phyloP scores from a whole-genome alignment of 306 rosid species.

The Cucurbita pepo region DNA sequence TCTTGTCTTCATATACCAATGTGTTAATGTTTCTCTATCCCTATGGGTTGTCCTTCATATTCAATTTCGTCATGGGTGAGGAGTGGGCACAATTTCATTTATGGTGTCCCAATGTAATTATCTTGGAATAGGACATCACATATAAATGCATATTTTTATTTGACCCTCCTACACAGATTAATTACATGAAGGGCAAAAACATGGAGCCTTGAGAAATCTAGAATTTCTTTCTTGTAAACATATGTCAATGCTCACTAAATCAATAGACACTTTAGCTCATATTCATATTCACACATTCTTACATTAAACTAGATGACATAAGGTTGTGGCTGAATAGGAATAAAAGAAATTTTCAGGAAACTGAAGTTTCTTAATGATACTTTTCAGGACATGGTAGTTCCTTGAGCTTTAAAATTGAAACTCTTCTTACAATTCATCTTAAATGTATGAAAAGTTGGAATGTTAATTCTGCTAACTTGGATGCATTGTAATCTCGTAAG shows the following conservation, averaged over 20 bases:
- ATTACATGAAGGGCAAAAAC: conserved; percentile 33
- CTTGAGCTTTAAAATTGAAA: neutral
- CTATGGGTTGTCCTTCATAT: neutral
- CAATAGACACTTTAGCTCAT: neutral
- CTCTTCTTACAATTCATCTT: neutral
- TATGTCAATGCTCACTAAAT: neutral
- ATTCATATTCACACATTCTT: neutral
- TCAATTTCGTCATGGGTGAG: neutral
- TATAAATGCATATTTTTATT: neutral
- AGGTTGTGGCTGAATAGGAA: neutral
- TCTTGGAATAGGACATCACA: too few species aligned
- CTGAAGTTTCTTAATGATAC: neutral
- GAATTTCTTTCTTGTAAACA: neutral
- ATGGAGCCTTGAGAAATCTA: neutral
- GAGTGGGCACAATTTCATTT: neutral
- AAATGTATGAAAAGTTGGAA: neutral
- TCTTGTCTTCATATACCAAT: neutral
- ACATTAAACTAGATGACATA: neutral
- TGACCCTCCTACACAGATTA: neutral
- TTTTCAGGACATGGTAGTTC: neutral
- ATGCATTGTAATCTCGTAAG: neutral
- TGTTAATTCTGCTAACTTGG: neutral
- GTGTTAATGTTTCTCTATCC: neutral
- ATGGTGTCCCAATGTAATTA: neutral
- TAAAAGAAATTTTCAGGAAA: neutral